Evolutionary conservation across 2,329 filamentous ascomycete genomes (phyloP).

Genomic region (Colletotrichum musicola): DNA sequence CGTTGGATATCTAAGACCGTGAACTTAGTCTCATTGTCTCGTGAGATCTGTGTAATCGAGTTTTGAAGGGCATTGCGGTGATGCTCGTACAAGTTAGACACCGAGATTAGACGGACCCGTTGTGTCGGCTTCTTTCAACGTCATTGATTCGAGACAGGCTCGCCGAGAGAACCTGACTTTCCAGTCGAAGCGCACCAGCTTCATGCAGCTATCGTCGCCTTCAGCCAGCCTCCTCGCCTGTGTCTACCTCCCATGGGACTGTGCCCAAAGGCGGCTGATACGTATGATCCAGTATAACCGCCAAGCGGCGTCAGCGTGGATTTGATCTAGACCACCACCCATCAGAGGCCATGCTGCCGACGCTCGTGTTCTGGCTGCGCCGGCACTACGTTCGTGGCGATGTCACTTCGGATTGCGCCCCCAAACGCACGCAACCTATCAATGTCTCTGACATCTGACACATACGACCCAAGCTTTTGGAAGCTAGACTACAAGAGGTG

Average conservation of each 20-base stretch:
- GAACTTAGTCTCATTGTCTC: not conserved
- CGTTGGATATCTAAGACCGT: constrained; percentile 38
- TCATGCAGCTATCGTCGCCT: constrained; percentile 1
- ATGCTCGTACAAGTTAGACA: not conserved
- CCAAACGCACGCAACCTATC: not conserved
- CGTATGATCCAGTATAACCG: too few relatives aligned
- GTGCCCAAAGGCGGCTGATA: too few relatives aligned
- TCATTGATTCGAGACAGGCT: not conserved
- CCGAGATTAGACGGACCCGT: not conserved
- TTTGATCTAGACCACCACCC: not conserved
- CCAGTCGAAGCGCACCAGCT: not conserved
- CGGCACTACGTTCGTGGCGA: not conserved
- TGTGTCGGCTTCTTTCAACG: not conserved
- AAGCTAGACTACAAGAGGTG: not conserved
- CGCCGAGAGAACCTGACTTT: not conserved
- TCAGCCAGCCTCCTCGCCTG: not conserved
- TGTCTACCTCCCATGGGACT: too few relatives aligned
- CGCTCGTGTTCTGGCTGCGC: not conserved
- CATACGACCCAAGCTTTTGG: not conserved
- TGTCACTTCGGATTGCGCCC: not conserved
- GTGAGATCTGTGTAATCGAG: constrained; percentile 11
- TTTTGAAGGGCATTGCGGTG: not conserved
- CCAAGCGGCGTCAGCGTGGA: too few relatives aligned
- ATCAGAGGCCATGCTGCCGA: not conserved
- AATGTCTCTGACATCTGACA: constrained; percentile 1